Conservation (phyloP, 1,284 basidiomycete species). For the Ustilago trichophora region DNA sequence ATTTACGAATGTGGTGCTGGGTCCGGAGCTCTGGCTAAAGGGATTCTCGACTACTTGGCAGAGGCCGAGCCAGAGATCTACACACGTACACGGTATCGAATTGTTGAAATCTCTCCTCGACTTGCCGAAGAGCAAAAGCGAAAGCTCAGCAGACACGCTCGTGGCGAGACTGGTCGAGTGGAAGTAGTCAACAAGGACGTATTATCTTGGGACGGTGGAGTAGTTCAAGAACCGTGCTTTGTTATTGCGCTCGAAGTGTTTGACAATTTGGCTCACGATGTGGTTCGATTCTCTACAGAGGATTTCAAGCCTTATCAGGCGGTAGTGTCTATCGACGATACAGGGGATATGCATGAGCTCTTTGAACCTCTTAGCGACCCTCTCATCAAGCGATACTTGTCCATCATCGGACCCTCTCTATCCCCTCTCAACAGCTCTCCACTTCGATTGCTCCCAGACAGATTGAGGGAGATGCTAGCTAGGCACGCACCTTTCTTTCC, state of each 20-base stretch:
- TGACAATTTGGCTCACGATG: conserved; percentile 97
- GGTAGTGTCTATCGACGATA: conserved; percentile 79
- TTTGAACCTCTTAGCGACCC: conserved; percentile 88
- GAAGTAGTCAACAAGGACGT: conserved; percentile 82
- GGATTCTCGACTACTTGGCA: conserved; percentile 83
- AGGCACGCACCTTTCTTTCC: conserved; percentile 74
- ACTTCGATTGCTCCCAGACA: conserved; percentile 72
- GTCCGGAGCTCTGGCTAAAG: conserved; percentile 90
- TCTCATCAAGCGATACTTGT: conserved; percentile 76
- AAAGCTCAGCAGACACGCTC: conserved; percentile 45
- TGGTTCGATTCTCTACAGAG: conserved; percentile 84
- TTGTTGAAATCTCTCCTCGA: conserved; percentile 89
- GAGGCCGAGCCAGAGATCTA: conserved; percentile 88
- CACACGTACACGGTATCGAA: conserved; percentile 85
- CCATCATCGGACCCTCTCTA: conserved; percentile 19
- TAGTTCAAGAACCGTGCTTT: conserved; percentile 84
- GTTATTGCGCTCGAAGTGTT: conserved; percentile 95
- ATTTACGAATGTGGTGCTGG: conserved; percentile 98
- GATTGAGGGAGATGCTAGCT: conserved; percentile 49
- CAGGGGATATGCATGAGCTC: conserved; percentile 85
- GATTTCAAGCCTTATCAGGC: conserved; percentile 82
- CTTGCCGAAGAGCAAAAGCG: conserved; percentile 77
- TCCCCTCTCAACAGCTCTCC: conserved; percentile 24
- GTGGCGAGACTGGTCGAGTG: conserved; percentile 70
- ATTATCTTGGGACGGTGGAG: conserved; percentile 78